Evolutionary conservation across 306 rosid species (phyloP), one percentile per base, ranked within the genome.

Genomic region (Trifolium dubium): DNA sequence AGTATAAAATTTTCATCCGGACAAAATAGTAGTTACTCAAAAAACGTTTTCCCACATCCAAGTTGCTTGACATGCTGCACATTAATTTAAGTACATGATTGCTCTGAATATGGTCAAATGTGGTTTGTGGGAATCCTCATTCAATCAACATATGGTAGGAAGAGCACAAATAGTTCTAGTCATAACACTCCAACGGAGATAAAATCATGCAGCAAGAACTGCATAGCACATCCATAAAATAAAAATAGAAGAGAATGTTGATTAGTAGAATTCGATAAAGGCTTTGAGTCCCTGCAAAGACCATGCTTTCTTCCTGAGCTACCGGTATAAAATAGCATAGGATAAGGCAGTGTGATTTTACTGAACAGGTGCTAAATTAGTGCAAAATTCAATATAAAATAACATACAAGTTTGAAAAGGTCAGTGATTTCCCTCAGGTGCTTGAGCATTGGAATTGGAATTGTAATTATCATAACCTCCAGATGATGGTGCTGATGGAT

Each of bases 401-500:
- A 63, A 5, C 65, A 49, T 64, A 79, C 75, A 77, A 58, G 55
- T 90, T 17, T 35, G 17, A 78, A 51, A 76, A 54, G 64, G 59
- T 81, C 40, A 79, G 29, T 75, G 83, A 75, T 81, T 81, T 63
- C 82, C 79, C 41, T 79, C 86, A n/a, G 77, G 74, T 51, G 88
- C 71, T 80, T 81, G 84, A 75, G 84, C 71, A 62, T 41, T 81
- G 35, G 75, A 71, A 74, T 74, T 84, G 79, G 75, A 71, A 74
- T 74, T 84, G 79, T 78, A 78, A 75, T 51, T 72, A 60, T 78
- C 88, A 60, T 81, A 81, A 30, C 83, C 81, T 62, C 83, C 88
- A 43, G 81, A 50, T 55, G 85, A 15, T 54, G 88, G 80, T 37
- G 86, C 60, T 0, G 79, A 8, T 1, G 62, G 77, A 79, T 79